Evolutionary conservation across 1,139 yeast species (phyloP).

Genomic region (Protomyces macrosporus): DNA sequence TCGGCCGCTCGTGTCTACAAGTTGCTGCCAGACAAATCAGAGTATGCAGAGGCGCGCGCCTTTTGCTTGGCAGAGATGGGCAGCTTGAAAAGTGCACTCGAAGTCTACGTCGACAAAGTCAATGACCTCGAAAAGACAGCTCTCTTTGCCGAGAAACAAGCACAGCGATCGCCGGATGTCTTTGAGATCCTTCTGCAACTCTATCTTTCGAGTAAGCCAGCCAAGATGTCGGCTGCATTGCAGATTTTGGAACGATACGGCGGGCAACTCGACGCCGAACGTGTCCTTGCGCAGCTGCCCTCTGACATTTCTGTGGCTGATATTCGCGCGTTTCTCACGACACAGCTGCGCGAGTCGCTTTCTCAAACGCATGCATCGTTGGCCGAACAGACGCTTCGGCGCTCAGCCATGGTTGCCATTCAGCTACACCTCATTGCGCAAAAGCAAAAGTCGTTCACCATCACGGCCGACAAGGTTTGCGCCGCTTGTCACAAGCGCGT

Average conservation of each 20-base stretch:
- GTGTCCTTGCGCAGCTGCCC: constrained; percentile 38
- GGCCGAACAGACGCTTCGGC: constrained; percentile 40
- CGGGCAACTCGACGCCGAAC: constrained; percentile 37
- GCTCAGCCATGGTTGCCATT: constrained; percentile 41
- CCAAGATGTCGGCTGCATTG: constrained; percentile 31
- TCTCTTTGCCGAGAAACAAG: constrained; percentile 52
- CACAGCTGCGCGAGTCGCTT: constrained; percentile 45
- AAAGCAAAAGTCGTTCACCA: constrained; percentile 42
- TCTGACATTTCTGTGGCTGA: constrained; percentile 30
- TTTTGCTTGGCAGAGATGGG: constrained; percentile 57
- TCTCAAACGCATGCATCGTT: constrained; percentile 35
- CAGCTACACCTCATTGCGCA: constrained; percentile 42
- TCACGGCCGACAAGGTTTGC: constrained; percentile 49
- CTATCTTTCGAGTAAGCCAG: constrained; percentile 37
- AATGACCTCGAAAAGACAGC: constrained; percentile 56
- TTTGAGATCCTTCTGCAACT: constrained; percentile 38
- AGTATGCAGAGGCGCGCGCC: constrained; percentile 47
- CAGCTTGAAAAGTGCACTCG: constrained; percentile 60
- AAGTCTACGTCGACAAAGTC: constrained; percentile 56
- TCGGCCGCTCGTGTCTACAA: constrained; percentile 39
- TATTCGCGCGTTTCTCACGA: constrained; percentile 38
- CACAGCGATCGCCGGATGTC: constrained; percentile 39
- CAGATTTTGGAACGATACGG: constrained; percentile 22
- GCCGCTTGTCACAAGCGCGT: constrained; percentile 55
- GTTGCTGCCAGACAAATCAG: constrained; percentile 35